These are phyloP conservation scores for Monilinia laxa DNA, from an alignment of 2,329 filamentous ascomycete genomes.

Conservation along the genomic window DNA sequence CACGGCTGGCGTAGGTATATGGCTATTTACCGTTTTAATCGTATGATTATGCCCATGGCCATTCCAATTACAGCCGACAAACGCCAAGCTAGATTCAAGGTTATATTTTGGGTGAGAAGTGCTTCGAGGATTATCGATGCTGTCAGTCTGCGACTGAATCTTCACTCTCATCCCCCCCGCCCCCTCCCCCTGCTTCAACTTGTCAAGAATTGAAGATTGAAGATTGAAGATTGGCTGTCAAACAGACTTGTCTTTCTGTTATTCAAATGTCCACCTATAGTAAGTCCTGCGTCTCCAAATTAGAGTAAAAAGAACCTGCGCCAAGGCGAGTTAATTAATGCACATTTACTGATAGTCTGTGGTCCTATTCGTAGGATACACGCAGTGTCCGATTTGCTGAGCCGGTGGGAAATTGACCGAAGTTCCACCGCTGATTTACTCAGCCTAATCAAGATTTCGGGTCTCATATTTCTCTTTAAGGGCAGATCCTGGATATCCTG, in stretches of 20 bases:
- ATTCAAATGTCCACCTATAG: slow-evolving; percentile 1
- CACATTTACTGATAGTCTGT: not conserved
- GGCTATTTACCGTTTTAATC: not conserved
- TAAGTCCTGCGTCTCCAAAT: slow-evolving; percentile 4
- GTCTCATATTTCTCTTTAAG: slow-evolving; percentile 14
- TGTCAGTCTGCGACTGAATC: too few species aligned
- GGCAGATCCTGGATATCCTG: not conserved
- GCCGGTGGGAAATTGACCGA: slow-evolving; percentile 9
- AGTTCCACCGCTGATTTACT: not conserved
- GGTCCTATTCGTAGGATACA: not conserved
- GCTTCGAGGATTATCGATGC: not conserved
- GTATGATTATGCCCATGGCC: not conserved
- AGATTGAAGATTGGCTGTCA: slow-evolving; percentile 5
- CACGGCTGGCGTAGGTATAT: not conserved
- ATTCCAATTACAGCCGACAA: not conserved
- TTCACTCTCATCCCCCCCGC: not conserved
- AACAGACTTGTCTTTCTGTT: not conserved
- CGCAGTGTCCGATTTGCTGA: not conserved
- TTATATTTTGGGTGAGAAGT: not conserved
- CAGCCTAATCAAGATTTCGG: slow-evolving; percentile 7
- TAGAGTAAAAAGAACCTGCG: not conserved
- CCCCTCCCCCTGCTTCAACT: slow-evolving; percentile 1
- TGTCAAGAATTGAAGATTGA: not conserved
- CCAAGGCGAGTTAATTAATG: slow-evolving; percentile 12
- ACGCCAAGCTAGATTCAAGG: not conserved